Base-by-base conservation (phyloP, 192 early-diverging fungal species). In the Podila epigama region DNA sequence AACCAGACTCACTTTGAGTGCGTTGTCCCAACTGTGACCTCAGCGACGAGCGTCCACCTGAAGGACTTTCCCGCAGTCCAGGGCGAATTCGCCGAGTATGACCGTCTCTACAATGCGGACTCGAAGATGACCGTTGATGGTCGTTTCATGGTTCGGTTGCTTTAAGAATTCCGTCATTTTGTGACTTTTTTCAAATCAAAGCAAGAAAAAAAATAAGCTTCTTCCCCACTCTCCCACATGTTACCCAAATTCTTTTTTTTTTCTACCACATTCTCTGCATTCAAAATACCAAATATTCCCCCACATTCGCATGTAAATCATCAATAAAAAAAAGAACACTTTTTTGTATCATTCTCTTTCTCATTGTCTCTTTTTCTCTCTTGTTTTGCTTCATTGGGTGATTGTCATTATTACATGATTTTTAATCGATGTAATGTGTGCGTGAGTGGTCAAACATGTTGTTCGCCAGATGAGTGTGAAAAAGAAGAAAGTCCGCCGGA, bases 51-150 rank as follows among this genome's bases (percentile, higher is more conserved):
- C 32, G 10, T 75, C 35, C 41, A 63, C 20, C 60, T 75, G 6
- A 68, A 67, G 60, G 72, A 75, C 65, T 65, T 68, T 41, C 64
- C 65, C 12, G 25, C 51, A 2, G 32, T 68, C 51, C 58, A 75
- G 1, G 65, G 54, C 29, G 59, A 59, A 7, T 68, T 40, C 63
- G 65, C 64, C 5, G 72, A 68, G 51, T 67, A 68, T 39, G 65
- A 68, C 27, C 15, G 9, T 5, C 22, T 75, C 27, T 75, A 75
- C 60, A 67, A 75, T 58, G 59, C 60, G 5, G 72, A 75, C 28
- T 75, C 72, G 6, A 5, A 58, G 15, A 36, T 68, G 52, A 75
- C 72, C 44, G 61, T 55, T 32, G 72, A 75, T 28, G 72, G 72
- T 20, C 51, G 52, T 22, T 53, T 9, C 12, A 67, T 75, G 64